These are phyloP conservation scores for Aspergillus coremiiformis DNA, from an alignment of 495 filamentous ascomycete species.

Conservation along the genomic window DNA sequence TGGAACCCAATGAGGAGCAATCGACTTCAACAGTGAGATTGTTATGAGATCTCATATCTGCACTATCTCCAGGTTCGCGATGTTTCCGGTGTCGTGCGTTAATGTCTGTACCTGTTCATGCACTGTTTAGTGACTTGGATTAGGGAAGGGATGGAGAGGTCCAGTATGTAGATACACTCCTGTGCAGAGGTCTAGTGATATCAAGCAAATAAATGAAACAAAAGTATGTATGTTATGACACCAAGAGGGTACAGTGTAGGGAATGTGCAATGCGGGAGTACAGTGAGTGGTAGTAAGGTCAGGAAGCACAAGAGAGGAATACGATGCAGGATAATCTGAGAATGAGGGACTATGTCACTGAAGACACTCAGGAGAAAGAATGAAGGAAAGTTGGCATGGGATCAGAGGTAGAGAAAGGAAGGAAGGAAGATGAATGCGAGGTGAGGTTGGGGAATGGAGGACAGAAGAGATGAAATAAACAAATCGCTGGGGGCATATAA, in stretches of 20 bases:
- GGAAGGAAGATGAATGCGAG: constrained; percentile 13
- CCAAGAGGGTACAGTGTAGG: constrained; percentile 1
- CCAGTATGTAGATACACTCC: background rate
- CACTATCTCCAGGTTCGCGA: constrained; percentile 21
- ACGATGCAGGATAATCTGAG: background rate
- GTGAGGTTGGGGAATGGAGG: constrained; percentile 23
- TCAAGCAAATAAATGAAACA: background rate
- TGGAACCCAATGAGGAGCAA: constrained; percentile 36
- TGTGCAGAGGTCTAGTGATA: background rate
- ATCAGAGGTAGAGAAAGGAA: constrained; percentile 8
- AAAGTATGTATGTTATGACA: constrained; percentile 1
- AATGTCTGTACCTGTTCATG: constrained; percentile 24
- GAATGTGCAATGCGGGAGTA: constrained; percentile 7
- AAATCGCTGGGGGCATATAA: constrained; percentile 33
- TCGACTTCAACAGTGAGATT: constrained; percentile 40
- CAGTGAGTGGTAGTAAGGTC: constrained; percentile 4
- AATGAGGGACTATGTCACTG: constrained; percentile 16
- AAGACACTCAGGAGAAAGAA: constrained; percentile 13
- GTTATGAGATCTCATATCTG: constrained; percentile 38
- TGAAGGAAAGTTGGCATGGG: constrained; percentile 17
- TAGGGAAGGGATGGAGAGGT: constrained; percentile 7
- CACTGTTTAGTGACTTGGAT: constrained; percentile 13
- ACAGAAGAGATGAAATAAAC: constrained; percentile 35
- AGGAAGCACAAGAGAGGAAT: constrained; percentile 9
- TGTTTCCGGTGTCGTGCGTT: constrained; percentile 20